Base-by-base conservation (phyloP, 768 basidiomycete species). In the Mycena amicta region DNA sequence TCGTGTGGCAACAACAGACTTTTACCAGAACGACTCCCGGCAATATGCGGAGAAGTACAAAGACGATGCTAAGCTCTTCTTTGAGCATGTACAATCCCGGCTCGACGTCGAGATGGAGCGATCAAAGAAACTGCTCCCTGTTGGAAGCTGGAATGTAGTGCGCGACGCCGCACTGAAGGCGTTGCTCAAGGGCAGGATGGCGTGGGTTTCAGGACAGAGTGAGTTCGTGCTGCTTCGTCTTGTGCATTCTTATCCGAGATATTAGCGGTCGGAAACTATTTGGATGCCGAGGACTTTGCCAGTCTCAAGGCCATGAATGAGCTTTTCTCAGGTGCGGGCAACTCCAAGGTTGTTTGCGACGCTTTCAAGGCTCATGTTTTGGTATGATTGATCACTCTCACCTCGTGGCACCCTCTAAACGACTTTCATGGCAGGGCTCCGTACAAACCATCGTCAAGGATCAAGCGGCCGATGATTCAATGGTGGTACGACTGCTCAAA, bases 361-460 rank as follows among this genome's bases (percentile, higher is more conserved):
- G 83, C 87, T 6, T 92, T 92, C 73, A 84, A 84, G 58, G 73
- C 72, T 2, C 77, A 86, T 57, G 73, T 92, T 45, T 79, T 83
- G 73, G 92, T 88, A 54, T n/a, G n/a, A n/a, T n/a, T n/a, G n/a
- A n/a, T n/a, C n/a, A n/a, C n/a, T n/a, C n/a, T n/a, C n/a, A n/a
- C n/a, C n/a, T n/a, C n/a, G n/a, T n/a, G n/a, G n/a, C n/a, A n/a
- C n/a, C n/a, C n/a, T n/a, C n/a, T n/a, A n/a, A n/a, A n/a, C n/a
- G n/a, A n/a, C n/a, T n/a, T n/a, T n/a, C n/a, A n/a, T n/a, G n/a
- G 5, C 62, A 92, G 90, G 72, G 69, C 26, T 76, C 73, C 0
- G 90, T 92, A 2, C 72, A 79, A 53, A 63, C 67, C n/a, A 87
- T 94, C 58, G 88, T 94, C 57, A 82, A 80, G 47, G 87, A 92